Percentiles rank a stretch among this genome's conserved stretches.
phyloP scores from a whole-genome alignment of 306 rosid genomes.

The Macrotyloma uniflorum region DNA sequence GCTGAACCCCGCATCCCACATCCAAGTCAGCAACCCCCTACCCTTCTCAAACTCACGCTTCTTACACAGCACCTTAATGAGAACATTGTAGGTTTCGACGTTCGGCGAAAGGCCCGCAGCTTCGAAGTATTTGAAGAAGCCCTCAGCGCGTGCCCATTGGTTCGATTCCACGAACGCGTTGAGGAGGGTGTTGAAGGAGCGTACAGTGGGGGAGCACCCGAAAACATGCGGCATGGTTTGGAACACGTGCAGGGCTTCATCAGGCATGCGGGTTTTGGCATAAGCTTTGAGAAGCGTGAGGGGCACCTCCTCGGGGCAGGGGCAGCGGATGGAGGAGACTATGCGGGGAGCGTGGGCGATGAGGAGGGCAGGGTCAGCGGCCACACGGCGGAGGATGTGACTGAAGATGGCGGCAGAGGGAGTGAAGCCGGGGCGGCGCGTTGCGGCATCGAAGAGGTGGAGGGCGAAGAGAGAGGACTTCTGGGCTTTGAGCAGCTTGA shows the following conservation, averaged over 20 bases:
- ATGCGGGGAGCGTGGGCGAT: constrained; percentile 49
- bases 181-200: constrained; percentile 75
- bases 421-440: constrained; percentile 50
- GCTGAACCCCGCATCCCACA: constrained; percentile 59
- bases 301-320: constrained; percentile 75
- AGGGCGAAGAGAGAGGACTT: constrained; percentile 63
- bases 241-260: constrained; percentile 64
- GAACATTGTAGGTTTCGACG: constrained; percentile 66
- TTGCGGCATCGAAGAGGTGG: constrained; percentile 67
- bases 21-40: constrained; percentile 63
- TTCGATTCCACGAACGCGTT: constrained; percentile 72
- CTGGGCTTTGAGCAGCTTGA: constrained; percentile 74
- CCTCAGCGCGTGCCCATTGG: constrained; percentile 74
- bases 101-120: constrained; percentile 63
- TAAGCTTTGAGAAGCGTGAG: constrained; percentile 76
- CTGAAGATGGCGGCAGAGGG: constrained; percentile 65
- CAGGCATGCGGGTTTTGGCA: constrained; percentile 73
- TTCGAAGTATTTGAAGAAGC: constrained; percentile 60
- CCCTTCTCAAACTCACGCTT: constrained; percentile 73
- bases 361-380: constrained; percentile 51
- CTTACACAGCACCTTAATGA: constrained; percentile 76
- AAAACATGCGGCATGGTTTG: constrained; percentile 72
- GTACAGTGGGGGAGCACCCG: constrained; percentile 65
- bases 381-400: constrained; percentile 71
- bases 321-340: constrained; percentile 55